These are phyloP conservation scores for Blastocladiella britannica DNA, from an alignment of 192 early-diverging fungal genomes.

Conservation along the genomic window DNA sequence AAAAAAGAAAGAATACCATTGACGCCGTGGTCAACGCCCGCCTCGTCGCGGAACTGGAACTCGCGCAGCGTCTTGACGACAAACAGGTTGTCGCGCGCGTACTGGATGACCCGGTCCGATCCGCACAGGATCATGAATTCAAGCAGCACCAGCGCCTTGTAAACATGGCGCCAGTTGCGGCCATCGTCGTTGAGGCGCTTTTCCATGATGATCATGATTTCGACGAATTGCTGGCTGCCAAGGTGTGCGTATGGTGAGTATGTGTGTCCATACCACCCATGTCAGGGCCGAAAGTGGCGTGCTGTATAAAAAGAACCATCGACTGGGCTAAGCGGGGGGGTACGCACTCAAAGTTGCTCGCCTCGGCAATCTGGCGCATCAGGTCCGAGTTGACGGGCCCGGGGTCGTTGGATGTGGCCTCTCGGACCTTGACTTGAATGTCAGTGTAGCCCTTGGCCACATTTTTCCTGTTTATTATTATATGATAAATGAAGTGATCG, in stretches of 20 bases:
- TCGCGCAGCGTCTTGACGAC: slow-evolving; percentile 91
- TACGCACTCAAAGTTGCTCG: slow-evolving; percentile 66
- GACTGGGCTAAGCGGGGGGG: no score
- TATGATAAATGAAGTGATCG: no score
- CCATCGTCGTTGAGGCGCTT: slow-evolving; percentile 93
- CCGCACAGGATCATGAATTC: slow-evolving; percentile 71
- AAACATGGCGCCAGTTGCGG: slow-evolving; percentile 96
- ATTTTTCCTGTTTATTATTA: slow-evolving; percentile 79
- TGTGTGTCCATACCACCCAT: no score
- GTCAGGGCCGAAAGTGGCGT: no score
- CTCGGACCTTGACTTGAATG: slow-evolving; percentile 75
- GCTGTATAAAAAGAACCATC: no score
- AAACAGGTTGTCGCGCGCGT: slow-evolving; percentile 72
- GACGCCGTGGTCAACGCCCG: no score
- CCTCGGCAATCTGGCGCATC: slow-evolving; percentile 71
- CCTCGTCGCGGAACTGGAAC: slow-evolving; percentile 88
- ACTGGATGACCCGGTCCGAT: slow-evolving; percentile 64
- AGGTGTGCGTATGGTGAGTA: no score
- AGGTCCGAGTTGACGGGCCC: slow-evolving; percentile 49
- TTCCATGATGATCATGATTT: slow-evolving; percentile 96
- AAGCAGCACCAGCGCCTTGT: slow-evolving; percentile 72
- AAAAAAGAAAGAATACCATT: no score
- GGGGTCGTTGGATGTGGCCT: slow-evolving; percentile 58
- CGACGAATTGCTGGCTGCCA: slow-evolving; percentile 65
- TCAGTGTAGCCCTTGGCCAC: slow-evolving; percentile 79